Evolutionary conservation across 768 basidiomycete genomes (phyloP).

Genomic region (Tricholoma bakamatsutake): DNA sequence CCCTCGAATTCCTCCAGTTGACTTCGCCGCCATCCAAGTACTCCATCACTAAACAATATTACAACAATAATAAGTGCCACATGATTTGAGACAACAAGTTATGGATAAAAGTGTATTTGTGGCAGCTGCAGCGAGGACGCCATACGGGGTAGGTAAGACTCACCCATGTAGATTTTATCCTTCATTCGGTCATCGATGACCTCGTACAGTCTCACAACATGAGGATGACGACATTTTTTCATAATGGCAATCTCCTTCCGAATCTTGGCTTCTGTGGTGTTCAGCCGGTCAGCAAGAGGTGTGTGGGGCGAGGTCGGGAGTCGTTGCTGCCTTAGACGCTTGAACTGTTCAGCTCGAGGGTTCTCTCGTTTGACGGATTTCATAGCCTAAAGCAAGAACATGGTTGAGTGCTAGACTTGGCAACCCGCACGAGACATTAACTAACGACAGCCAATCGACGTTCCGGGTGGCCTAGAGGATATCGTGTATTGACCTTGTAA

Average conservation of each 20-base stretch:
- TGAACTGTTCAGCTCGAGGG: constrained; percentile 49
- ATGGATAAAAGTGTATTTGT: too few species aligned
- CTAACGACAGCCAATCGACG: constrained; percentile 40
- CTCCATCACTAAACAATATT: constrained; percentile 76
- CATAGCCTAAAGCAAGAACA: constrained; percentile 54
- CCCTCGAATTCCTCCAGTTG: constrained; percentile 67
- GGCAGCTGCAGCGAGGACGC: not conserved
- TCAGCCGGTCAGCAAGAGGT: constrained; percentile 60
- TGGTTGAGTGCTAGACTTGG: not conserved
- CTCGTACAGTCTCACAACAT: constrained; percentile 85
- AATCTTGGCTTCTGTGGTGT: constrained; percentile 77
- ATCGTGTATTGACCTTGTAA: constrained; percentile 36
- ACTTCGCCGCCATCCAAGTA: constrained; percentile 95
- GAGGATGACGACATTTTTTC: constrained; percentile 91
- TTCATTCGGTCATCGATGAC: constrained; percentile 90
- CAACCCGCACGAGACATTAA: constrained; percentile 6
- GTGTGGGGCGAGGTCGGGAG: constrained; percentile 45
- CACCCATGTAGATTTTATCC: constrained; percentile 92
- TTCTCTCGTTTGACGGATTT: constrained; percentile 72
- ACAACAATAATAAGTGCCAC: constrained; percentile 6
- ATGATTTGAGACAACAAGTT: not conserved
- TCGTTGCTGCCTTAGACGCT: constrained; percentile 26
- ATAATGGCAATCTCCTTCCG: constrained; percentile 96
- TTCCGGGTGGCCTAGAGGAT: constrained; percentile 33
- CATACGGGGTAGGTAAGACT: constrained; percentile 25